phyloP scores from a whole-genome alignment of 208 protist species.

The Kentomonas sorsogonicus region DNA sequence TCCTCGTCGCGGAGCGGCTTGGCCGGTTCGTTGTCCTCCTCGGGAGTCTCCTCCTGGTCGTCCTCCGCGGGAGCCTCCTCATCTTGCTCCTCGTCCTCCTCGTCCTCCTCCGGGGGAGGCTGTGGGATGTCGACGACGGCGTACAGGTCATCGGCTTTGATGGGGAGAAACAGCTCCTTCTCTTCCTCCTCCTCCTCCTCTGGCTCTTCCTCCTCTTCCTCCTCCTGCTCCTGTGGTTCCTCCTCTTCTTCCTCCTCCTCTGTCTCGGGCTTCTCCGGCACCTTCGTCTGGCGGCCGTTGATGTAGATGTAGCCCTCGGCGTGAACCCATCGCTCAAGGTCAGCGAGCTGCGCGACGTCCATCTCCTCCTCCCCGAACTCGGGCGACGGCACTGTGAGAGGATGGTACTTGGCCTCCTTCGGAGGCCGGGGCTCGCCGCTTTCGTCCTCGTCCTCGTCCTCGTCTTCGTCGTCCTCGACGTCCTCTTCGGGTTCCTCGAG shows the following conservation, averaged over 20 bases:
- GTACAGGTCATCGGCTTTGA: conserved; percentile 74
- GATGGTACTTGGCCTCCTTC: conserved; percentile 83
- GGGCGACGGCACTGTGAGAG: conserved; percentile 50
- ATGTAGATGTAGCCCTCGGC: conserved; percentile 69
- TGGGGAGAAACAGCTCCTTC: conserved; percentile 78
- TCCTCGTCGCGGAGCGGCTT: conserved; percentile 80
- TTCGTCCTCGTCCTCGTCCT: conserved; percentile 81
- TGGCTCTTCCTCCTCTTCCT: conserved; percentile 36
- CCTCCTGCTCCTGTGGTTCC: conserved; percentile 48
- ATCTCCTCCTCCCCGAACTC: conserved; percentile 70
- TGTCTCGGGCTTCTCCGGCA: conserved; percentile 74
- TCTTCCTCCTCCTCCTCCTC: conserved; percentile 75
- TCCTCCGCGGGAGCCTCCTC: conserved; percentile 25
- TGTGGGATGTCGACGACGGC: conserved; percentile 82
- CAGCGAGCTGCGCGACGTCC: conserved; percentile 68
- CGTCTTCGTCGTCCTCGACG: conserved; percentile 78
- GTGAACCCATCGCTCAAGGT: conserved; percentile 88
- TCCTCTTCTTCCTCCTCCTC: conserved; percentile 80
- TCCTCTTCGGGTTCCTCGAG: conserved; percentile 78
- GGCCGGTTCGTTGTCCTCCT: conserved; percentile 71
- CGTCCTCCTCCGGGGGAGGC: conserved; percentile 69
- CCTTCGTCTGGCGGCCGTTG: conserved; percentile 87
- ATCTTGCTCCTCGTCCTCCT: conserved; percentile 74
- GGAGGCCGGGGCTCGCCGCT: conserved; percentile 26
- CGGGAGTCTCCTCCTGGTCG: conserved; percentile 38